Evolutionary conservation across 305 asterid genomes (phyloP).

Genomic region (Fraxinus angustifolia): DNA sequence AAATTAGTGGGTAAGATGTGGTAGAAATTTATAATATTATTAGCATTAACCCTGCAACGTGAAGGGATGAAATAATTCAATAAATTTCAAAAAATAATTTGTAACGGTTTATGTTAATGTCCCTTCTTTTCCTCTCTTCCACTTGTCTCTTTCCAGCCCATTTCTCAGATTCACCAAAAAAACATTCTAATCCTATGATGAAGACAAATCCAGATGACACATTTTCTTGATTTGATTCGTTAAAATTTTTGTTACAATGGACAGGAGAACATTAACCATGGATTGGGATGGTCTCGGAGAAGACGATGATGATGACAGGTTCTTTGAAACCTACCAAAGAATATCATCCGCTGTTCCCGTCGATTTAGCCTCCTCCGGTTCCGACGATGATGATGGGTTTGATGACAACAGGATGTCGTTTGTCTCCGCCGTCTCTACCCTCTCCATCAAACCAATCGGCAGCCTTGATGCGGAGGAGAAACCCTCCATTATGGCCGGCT

Average conservation of each 20-base stretch:
- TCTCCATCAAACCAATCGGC: constrained; percentile 32
- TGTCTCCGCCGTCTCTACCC: constrained; percentile 43
- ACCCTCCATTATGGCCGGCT: constrained; percentile 36
- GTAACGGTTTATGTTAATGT: constrained; percentile 19
- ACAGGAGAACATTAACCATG: constrained; percentile 78
- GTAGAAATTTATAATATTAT: neutral
- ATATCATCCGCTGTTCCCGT: constrained; percentile 51
- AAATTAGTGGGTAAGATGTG: neutral
- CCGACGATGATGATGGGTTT: constrained; percentile 59
- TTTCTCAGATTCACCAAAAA: constrained; percentile 12
- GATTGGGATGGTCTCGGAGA: constrained; percentile 71
- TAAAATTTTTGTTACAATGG: constrained; percentile 46
- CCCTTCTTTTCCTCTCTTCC: constrained; percentile 65
- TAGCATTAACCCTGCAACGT: neutral
- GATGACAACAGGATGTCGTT: constrained; percentile 81
- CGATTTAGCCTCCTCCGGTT: constrained; percentile 52
- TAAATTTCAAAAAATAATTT: neutral
- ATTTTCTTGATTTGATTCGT: neutral
- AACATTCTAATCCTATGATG: neutral
- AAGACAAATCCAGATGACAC: neutral
- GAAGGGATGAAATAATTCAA: constrained; percentile 13
- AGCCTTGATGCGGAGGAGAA: constrained; percentile 21
- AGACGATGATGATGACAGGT: constrained; percentile 68
- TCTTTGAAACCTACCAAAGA: constrained; percentile 61
- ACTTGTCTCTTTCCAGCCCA: constrained; percentile 29